Conservation (phyloP, 306 rosid genomes). For the Hippophae rhamnoides region DNA sequence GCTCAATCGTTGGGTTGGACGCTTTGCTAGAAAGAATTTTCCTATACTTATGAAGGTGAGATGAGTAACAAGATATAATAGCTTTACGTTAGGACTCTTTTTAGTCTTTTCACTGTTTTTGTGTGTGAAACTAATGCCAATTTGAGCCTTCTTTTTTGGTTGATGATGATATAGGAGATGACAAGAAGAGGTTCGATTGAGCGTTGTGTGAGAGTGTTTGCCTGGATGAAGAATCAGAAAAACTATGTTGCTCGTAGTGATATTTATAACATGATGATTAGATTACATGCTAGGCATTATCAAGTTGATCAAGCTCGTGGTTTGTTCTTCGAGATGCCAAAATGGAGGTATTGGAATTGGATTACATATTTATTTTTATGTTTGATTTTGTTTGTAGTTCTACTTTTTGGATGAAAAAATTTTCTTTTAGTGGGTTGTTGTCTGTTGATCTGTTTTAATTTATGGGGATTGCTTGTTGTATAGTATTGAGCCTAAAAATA, state of each 20-base stretch:
- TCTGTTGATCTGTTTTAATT: too few relatives aligned
- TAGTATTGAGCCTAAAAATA: too few relatives aligned
- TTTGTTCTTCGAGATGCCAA: constrained; percentile 86
- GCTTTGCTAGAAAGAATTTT: constrained; percentile 79
- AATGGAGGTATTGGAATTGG: constrained; percentile 50
- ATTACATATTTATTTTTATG: not conserved
- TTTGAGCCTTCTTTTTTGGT: not conserved
- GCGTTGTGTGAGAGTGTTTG: constrained; percentile 53
- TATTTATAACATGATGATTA: constrained; percentile 80
- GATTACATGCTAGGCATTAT: constrained; percentile 74
- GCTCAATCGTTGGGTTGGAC: constrained; percentile 78
- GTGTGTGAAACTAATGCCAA: not conserved
- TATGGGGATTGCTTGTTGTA: too few relatives aligned
- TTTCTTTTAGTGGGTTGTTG: too few relatives aligned
- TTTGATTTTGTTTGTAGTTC: not conserved
- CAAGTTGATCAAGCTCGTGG: constrained; percentile 89
- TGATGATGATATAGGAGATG: constrained; percentile 46
- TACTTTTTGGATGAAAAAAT: too few relatives aligned
- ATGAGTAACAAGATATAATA: not conserved
- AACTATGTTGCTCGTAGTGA: constrained; percentile 82
- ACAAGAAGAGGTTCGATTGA: constrained; percentile 65
- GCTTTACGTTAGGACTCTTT: not conserved
- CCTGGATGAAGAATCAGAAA: constrained; percentile 76
- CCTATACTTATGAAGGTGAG: constrained; percentile 64
- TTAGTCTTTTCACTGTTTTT: not conserved